Base-by-base conservation (phyloP, 176 grass and related monocot species). In the Triticum urartu region DNA sequence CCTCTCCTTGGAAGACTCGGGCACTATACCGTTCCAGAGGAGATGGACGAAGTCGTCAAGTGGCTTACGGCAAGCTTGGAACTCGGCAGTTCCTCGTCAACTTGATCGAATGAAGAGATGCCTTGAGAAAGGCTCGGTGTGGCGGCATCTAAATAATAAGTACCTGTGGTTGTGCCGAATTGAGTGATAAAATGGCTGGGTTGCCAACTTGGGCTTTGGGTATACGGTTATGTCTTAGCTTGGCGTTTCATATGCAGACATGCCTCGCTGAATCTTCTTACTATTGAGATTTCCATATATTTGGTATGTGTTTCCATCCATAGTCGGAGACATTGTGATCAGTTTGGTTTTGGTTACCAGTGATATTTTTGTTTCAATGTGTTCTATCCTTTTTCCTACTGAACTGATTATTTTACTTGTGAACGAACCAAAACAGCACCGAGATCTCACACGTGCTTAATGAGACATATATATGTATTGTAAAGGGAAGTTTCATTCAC, bases 11-110 rank as follows among this genome's bases (percentile, higher is more conserved):
- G 94, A 78, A 99, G 97, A 54, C 90, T 96, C 68, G 97, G 94
- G 40, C 97, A 99, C 85, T 96, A 96, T 68, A 99, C 97, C 5
- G 72, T 94, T 43, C 97, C 97, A 30, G 93, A 89, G 73, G 97
- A 99, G 87, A 96, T 99, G 97, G 92, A 96, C 3, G 90, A 99
- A 79, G 94, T 96, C 60, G 77, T 92, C 92, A 92, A 92, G 80
- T 99, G 92, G 87, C 71, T 99, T 7, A 91, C 75, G 1, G 26
- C 85, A 33, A 91, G 84, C 40, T 85, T 96, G 92, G 90, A 64
- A 25, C 38, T 99, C 26, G 83, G 83, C 36, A 78, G 56, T 59
- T 59, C 38, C 21, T 85, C 77, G 4, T 86, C 78, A 21, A 86
- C 92, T 87, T 94, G 79, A 94, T 75, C 38, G 21, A 33, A 69